phyloP scores from a whole-genome alignment of 169 alveolate genomes.

The Cystoisospora suis region DNA sequence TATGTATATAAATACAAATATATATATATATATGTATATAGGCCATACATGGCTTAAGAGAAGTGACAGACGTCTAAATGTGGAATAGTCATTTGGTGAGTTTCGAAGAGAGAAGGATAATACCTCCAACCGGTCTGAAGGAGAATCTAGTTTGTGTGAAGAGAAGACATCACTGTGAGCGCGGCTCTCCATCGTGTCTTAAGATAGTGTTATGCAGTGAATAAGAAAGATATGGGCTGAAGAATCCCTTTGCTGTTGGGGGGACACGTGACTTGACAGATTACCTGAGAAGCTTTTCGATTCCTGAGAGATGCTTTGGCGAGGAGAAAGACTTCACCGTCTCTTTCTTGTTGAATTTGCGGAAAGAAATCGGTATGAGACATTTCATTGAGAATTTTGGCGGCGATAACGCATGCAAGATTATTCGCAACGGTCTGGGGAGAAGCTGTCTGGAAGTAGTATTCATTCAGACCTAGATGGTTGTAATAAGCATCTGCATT shows the following conservation, averaged over 20 bases:
- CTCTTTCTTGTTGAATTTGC: slow-evolving; percentile 76
- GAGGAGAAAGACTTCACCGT: slow-evolving; percentile 75
- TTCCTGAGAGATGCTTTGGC: slow-evolving; percentile 78
- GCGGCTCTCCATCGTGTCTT: too few relatives aligned
- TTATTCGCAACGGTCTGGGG: slow-evolving; percentile 79
- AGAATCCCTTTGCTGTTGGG: too few relatives aligned
- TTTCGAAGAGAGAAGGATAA: too few relatives aligned
- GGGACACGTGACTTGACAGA: background rate
- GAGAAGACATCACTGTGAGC: too few relatives aligned
- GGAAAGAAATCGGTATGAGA: slow-evolving; percentile 82
- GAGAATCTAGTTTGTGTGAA: too few relatives aligned
- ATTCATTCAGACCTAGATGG: slow-evolving; percentile 79
- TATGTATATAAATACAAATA: background rate
- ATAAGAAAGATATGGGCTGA: too few relatives aligned
- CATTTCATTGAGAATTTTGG: slow-evolving; percentile 78
- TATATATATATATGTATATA: background rate
- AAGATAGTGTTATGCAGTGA: too few relatives aligned
- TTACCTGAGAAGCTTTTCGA: slow-evolving; percentile 70
- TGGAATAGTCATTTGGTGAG: too few relatives aligned
- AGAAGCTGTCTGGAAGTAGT: slow-evolving; percentile 80
- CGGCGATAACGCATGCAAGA: slow-evolving; percentile 80
- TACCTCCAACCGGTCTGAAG: too few relatives aligned
- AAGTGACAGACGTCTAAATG: background rate
- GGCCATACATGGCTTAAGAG: background rate
- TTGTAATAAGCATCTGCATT: slow-evolving; percentile 79